Conservation (phyloP, 345 rosid species). For the Combretum micranthum region DNA sequence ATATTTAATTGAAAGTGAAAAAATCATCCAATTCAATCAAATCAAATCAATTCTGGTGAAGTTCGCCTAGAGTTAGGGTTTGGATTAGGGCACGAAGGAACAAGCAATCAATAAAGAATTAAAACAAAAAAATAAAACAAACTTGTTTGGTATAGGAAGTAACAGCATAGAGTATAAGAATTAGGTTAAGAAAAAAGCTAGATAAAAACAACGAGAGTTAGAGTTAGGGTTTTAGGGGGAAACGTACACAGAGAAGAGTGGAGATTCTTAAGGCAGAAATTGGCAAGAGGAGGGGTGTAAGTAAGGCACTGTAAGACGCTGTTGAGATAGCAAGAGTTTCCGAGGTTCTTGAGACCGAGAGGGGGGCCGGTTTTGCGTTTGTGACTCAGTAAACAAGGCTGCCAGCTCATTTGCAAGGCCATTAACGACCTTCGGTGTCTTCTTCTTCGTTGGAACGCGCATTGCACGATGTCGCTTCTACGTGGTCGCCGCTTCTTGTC, state of each 20-base stretch:
- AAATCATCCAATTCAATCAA: slow-evolving; percentile 1
- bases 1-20: background rate
- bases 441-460: slow-evolving; percentile 12
- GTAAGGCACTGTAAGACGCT: slow-evolving; percentile 86
- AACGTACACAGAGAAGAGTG: slow-evolving; percentile 78
- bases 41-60: background rate
- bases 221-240: background rate
- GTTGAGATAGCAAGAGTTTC: slow-evolving; percentile 95
- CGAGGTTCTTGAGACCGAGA: slow-evolving; percentile 85
- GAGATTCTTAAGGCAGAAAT: slow-evolving; percentile 75
- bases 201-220: background rate
- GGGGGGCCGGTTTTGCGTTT: slow-evolving; percentile 78
- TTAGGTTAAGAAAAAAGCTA: background rate
- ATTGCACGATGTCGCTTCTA: slow-evolving; percentile 13
- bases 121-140: no score
- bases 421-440: slow-evolving; percentile 18
- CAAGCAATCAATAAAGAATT: no score
- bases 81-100: no score
- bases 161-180: background rate
- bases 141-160: background rate
- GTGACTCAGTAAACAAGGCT: slow-evolving; percentile 75
- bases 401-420: slow-evolving; percentile 84
- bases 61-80: no score
- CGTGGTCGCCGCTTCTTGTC: background rate
- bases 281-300: slow-evolving; percentile 95